Conservation (phyloP, 306 rosid species). For the Gastrolobium villosum region DNA sequence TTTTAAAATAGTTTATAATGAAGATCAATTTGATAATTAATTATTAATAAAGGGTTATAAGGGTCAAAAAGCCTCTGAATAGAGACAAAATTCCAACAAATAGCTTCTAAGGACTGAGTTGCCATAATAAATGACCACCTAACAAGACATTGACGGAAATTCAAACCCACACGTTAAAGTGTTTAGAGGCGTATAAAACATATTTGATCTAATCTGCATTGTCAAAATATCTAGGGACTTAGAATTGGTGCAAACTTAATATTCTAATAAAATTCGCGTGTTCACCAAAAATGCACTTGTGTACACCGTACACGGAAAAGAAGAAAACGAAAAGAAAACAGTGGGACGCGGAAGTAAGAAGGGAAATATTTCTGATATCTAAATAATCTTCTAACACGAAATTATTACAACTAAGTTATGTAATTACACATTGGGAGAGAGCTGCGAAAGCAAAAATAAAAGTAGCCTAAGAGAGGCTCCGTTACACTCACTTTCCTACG, state of each 20-base stretch:
- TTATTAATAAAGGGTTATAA: no score
- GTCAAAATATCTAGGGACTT: neutral
- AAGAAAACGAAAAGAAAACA: neutral
- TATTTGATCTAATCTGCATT: neutral
- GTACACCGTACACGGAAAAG: neutral
- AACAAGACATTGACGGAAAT: no score
- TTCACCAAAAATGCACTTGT: neutral
- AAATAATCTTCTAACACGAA: neutral
- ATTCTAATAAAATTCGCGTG: conserved; percentile 12
- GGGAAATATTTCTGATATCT: conserved; percentile 24
- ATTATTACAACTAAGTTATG: conserved; percentile 1
- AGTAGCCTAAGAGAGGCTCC: conserved; percentile 19
- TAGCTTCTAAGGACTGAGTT: no score
- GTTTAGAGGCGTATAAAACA: neutral
- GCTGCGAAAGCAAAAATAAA: conserved; percentile 36
- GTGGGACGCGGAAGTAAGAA: neutral
- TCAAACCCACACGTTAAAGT: neutral
- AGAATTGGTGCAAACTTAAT: conserved; percentile 62
- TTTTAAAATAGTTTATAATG: no score
- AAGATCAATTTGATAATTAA: no score
- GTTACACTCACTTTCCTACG: neutral
- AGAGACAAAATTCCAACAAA: no score
- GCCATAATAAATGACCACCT: no score
- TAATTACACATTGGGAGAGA: conserved; percentile 41
- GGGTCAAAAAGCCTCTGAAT: no score